Percentiles rank a stretch among this genome's conserved stretches.
These are phyloP conservation scores for Diversispora epigaea DNA, from an alignment of 192 early-diverging fungal genomes.

Conservation along the genomic window DNA sequence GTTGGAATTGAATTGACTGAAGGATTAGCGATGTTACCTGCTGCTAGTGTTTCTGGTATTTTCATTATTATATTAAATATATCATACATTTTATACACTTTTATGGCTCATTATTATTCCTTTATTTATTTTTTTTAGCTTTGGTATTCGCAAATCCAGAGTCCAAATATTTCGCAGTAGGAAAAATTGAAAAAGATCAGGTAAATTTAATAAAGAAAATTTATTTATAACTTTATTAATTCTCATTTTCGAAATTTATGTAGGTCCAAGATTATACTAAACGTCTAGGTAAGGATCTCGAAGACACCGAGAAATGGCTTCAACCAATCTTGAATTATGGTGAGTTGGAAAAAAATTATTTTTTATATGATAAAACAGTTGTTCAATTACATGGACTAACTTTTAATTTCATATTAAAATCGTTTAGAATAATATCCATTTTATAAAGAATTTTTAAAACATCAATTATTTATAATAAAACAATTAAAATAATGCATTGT, in stretches of 20 bases:
- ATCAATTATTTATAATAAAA: no score
- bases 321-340: conserved; percentile 43
- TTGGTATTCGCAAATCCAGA: conserved; percentile 73
- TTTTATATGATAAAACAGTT: no score
- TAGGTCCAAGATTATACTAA: conserved; percentile 36
- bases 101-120: neutral
- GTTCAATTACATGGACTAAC: no score
- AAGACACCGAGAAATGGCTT: conserved; percentile 46
- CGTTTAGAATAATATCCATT: no score
- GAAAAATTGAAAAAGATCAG: conserved; percentile 92
- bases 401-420: no score
- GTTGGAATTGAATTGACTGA: conserved; percentile 92
- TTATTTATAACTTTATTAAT: neutral
- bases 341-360: neutral
- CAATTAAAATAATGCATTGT: no score
- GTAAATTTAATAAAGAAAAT: conserved; percentile 36
- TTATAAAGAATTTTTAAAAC: no score
- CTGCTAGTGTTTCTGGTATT: conserved; percentile 81
- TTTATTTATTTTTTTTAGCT: neutral
- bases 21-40: conserved; percentile 89
- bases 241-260: neutral
- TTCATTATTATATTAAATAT: conserved; percentile 40
- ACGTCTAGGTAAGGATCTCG: conserved; percentile 39
- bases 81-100: neutral
- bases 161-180: conserved; percentile 90